A percentile compares a stretch with the other conserved stretches of the same genome.
Conservation (phyloP, 2,329 filamentous ascomycete genomes). For the Xylariaceae sp. region DNA sequence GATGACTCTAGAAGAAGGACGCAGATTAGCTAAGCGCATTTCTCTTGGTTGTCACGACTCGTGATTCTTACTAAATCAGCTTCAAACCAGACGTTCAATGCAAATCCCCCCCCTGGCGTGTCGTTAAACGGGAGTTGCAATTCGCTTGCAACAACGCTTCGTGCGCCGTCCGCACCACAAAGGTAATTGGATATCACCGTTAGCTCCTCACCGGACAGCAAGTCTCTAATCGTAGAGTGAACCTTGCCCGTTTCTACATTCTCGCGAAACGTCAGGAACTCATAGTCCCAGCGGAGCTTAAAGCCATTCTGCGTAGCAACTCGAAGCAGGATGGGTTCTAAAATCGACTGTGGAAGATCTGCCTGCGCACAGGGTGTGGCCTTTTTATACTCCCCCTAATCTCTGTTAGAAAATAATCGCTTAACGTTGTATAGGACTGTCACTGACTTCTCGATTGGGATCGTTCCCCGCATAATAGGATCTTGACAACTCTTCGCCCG, state of each 20-base stretch:
- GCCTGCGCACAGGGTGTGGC: constrained; percentile 21
- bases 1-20: constrained; percentile 7
- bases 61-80: constrained; percentile 15
- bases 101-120: constrained; percentile 12
- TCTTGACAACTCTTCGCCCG: constrained; percentile 22
- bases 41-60: too few species aligned
- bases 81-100: constrained; percentile 25
- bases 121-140: constrained; percentile 18
- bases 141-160: constrained; percentile 22
- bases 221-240: constrained; percentile 17
- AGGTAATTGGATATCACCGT: constrained; percentile 21
- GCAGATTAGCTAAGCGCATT: neutral
- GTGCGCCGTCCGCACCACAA: constrained; percentile 24
- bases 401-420: neutral
- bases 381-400: constrained; percentile 23
- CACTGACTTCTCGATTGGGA: constrained; percentile 14
- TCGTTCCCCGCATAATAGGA: constrained; percentile 21
- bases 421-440: neutral
- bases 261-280: constrained; percentile 16
- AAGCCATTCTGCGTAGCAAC: constrained; percentile 24
- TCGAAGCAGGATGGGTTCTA: constrained; percentile 23
- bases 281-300: constrained; percentile 24
- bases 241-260: constrained; percentile 16
- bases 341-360: constrained; percentile 23
- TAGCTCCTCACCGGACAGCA: constrained; percentile 12